phyloP scores from a whole-genome alignment of 2,329 filamentous ascomycete genomes.

The Ascochyta pisi region DNA sequence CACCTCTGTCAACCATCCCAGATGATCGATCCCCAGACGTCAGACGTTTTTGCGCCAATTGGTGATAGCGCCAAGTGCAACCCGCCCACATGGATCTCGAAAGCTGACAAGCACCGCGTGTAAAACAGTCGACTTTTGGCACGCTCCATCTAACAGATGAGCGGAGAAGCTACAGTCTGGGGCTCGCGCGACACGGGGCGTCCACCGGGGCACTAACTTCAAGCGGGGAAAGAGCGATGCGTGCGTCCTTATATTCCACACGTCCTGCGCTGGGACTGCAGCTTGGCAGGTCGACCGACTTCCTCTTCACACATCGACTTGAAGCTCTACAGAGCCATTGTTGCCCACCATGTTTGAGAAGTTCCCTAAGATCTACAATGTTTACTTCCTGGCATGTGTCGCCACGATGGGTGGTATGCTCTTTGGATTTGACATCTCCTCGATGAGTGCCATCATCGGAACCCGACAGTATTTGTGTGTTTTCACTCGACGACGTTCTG shows the following conservation, averaged over 20 bases:
- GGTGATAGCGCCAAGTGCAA: conserved; percentile 1
- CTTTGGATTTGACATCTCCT: conserved; percentile 65
- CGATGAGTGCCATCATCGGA: conserved; percentile 61
- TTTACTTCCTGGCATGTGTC: conserved; percentile 60
- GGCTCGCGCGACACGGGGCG: background rate
- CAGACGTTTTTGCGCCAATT: conserved; percentile 7
- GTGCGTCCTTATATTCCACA: conserved; percentile 1
- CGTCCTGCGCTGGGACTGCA: background rate
- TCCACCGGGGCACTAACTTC: background rate
- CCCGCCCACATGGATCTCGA: background rate
- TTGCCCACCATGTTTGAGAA: conserved; percentile 33
- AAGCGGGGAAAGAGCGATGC: conserved; percentile 11
- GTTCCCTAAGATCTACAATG: conserved; percentile 62
- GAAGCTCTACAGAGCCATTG: conserved; percentile 17
- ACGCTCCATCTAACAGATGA: conserved; percentile 2
- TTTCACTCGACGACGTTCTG: too few relatives aligned
- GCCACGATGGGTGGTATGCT: conserved; percentile 61
- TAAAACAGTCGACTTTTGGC: background rate
- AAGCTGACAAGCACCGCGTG: background rate
- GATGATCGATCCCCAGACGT: conserved; percentile 1
- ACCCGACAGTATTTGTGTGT: conserved; percentile 56
- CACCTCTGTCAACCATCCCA: conserved; percentile 4
- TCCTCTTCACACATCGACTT: conserved; percentile 2
- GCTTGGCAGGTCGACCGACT: conserved; percentile 5
- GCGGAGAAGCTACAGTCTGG: conserved; percentile 1